These are phyloP conservation scores for Acanthamoeba lenticulata DNA, from an alignment of 208 protist species.

Conservation along the genomic window DNA sequence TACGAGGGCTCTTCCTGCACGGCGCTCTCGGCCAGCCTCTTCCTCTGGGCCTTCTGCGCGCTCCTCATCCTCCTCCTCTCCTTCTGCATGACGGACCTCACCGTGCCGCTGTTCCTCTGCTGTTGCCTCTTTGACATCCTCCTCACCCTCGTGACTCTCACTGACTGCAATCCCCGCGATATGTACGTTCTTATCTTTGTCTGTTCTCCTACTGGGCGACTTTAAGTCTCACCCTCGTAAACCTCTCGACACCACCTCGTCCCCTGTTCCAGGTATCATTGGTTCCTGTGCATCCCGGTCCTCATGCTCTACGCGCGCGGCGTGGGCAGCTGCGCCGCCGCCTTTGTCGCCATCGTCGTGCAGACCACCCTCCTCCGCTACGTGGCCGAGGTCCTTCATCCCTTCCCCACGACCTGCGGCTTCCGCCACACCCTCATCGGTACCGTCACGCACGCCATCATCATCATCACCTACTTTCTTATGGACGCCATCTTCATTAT, in stretches of 20 bases:
- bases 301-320: constrained; percentile 3
- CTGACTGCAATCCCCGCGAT: neutral
- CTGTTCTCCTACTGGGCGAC: neutral
- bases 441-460: neutral
- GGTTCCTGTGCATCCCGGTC: neutral
- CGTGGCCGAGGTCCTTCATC: neutral
- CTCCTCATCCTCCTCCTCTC: neutral
- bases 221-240: neutral
- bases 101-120: constrained; percentile 4
- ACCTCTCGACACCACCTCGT: neutral
- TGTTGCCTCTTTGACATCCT: neutral
- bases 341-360: neutral
- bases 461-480: neutral
- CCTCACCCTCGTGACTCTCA: neutral
- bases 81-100: neutral
- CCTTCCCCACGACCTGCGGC: neutral
- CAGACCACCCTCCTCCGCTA: neutral
- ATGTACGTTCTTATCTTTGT: neutral
- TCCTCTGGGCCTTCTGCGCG: neutral
- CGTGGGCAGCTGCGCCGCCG: neutral
- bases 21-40: neutral
- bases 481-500: neutral
- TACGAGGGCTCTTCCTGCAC: neutral
- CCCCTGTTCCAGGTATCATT: neutral
- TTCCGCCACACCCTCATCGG: neutral